phyloP scores from a whole-genome alignment of 2,329 filamentous ascomycete species.

The Chaetomium olivaceum region DNA sequence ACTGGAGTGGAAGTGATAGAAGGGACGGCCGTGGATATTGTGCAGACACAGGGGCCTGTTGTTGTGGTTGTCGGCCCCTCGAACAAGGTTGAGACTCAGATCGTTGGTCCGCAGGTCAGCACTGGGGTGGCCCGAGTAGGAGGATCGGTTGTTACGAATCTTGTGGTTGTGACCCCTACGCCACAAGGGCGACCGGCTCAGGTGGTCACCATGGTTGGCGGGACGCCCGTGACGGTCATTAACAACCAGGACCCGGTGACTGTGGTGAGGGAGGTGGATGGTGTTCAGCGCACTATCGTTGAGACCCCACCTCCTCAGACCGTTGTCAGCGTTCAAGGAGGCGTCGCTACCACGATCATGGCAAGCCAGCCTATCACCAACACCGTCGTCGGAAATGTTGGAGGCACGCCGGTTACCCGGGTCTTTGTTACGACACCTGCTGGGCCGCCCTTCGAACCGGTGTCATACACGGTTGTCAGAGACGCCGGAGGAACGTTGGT shows the following conservation, averaged over 20 bases:
- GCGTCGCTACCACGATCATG: conserved; percentile 21
- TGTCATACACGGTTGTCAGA: conserved; percentile 24
- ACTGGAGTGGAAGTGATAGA: conserved; percentile 31
- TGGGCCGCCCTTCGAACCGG: conserved; percentile 22
- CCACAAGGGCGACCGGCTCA: conserved; percentile 5
- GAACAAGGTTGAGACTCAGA: conserved; percentile 24
- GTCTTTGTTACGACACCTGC: conserved; percentile 25
- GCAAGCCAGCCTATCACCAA: conserved; percentile 24
- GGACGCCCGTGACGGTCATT: conserved; percentile 28
- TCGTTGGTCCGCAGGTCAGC: conserved; percentile 18
- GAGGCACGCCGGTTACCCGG: conserved; percentile 23
- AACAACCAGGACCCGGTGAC: conserved; percentile 23
- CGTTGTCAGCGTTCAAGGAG: conserved; percentile 24
- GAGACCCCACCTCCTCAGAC: conserved; percentile 29
- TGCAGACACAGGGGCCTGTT: conserved; percentile 29
- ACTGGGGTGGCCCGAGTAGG: conserved; percentile 25
- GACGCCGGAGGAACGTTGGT: conserved; percentile 24
- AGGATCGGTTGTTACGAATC: conserved; percentile 24
- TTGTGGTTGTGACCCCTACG: conserved; percentile 31
- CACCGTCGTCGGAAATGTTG: conserved; percentile 23
- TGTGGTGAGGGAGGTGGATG: conserved; percentile 18
- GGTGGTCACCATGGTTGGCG: conserved; percentile 28
- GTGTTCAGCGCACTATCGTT: conserved; percentile 22
- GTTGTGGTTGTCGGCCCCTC: conserved; percentile 23
- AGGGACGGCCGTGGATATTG: conserved; percentile 28